Evolutionary conservation across 2,329 filamentous ascomycete species (phyloP).

Genomic region (Penicillium sp.): DNA sequence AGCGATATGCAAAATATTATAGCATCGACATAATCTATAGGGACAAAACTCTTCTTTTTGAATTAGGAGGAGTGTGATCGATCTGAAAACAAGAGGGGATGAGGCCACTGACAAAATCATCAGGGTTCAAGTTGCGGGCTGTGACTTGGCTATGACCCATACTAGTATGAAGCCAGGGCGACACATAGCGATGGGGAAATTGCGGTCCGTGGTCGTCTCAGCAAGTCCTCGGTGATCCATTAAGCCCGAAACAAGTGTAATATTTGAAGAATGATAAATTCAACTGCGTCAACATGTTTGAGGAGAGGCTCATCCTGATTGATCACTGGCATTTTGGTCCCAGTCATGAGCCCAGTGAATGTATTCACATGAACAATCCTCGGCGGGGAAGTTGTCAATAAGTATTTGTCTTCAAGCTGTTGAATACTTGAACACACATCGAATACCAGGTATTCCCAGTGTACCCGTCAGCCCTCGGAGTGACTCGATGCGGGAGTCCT

Average conservation of each 20-base stretch:
- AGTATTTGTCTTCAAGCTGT: too few species aligned
- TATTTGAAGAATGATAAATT: constrained; percentile 71
- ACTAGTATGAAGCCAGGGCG: constrained; percentile 83
- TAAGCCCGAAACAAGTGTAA: constrained; percentile 88
- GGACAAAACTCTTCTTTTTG: constrained; percentile 33
- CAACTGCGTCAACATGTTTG: constrained; percentile 25
- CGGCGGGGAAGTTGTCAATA: too few species aligned
- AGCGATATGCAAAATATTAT: constrained; percentile 29
- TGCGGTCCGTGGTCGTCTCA: constrained; percentile 71
- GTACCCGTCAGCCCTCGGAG: constrained; percentile 3
- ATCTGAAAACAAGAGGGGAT: constrained; percentile 81
- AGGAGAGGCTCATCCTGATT: constrained; percentile 24
- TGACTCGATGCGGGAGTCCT: constrained; percentile 7
- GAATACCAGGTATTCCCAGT: too few species aligned
- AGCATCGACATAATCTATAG: constrained; percentile 29
- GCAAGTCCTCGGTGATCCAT: constrained; percentile 71
- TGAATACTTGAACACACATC: too few species aligned
- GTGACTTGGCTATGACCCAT: constrained; percentile 70
- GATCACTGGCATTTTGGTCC: constrained; percentile 16
- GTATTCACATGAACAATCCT: too few species aligned
- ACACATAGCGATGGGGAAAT: constrained; percentile 72
- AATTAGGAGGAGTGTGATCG: constrained; percentile 31
- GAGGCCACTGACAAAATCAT: constrained; percentile 83
- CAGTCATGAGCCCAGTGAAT: constrained; percentile 28
- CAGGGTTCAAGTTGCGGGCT: constrained; percentile 68